Conservation (phyloP, 345 rosid genomes). For the Eucalyptus curtisii region DNA sequence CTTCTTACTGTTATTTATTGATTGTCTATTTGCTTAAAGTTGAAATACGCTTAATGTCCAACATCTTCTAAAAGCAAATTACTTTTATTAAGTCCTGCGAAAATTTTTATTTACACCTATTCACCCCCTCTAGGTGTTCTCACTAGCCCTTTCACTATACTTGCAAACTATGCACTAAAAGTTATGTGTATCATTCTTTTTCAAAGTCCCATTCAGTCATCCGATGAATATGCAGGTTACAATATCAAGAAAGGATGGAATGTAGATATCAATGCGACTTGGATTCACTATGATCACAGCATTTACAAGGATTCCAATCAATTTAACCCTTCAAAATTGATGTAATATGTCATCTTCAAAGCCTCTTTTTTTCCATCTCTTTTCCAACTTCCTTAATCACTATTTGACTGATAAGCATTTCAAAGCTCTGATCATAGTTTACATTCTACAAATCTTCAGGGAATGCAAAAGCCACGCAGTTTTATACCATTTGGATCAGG, state of each 20-base stretch:
- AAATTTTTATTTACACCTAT: too few species aligned
- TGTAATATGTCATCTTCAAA: neutral
- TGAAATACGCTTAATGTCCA: too few species aligned
- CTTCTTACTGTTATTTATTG: too few species aligned
- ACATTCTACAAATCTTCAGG: slow-evolving; percentile 9
- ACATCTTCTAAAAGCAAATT: too few species aligned
- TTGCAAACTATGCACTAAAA: neutral
- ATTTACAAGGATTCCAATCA: slow-evolving; percentile 24
- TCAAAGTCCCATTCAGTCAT: neutral
- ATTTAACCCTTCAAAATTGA: slow-evolving; percentile 51
- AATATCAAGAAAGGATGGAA: slow-evolving; percentile 42
- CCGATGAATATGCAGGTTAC: slow-evolving; percentile 7
- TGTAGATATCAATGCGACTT: slow-evolving; percentile 35
- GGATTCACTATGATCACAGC: slow-evolving; percentile 31
- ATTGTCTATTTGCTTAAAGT: too few species aligned
- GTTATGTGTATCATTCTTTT: neutral
- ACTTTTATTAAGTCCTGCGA: too few species aligned
- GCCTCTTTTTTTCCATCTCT: neutral
- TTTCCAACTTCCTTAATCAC: neutral
- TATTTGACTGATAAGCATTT: neutral
- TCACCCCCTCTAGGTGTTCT: too few species aligned
- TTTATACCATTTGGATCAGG: slow-evolving; percentile 49
- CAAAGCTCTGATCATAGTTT: neutral
- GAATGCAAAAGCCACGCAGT: slow-evolving; percentile 31
- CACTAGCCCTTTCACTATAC: too few species aligned